Base-by-base conservation (phyloP, 768 basidiomycete species). In the Termitomyces bulborhizus region DNA sequence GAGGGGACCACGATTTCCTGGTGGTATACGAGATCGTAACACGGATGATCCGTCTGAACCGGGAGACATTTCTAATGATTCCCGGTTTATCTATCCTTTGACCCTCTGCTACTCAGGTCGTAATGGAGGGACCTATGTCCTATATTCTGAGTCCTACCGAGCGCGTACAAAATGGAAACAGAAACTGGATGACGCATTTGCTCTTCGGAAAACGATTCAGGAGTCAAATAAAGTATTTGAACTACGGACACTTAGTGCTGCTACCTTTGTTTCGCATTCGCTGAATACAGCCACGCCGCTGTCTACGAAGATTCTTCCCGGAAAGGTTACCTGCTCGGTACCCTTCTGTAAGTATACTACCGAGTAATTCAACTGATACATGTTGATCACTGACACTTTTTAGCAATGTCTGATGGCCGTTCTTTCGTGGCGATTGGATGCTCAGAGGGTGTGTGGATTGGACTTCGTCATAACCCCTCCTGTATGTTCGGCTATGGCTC, bases 361-460 rank as follows among this genome's bases (percentile, higher is more conserved):
- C 2, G 6, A 12, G n/a, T 29, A 5, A n/a, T 5, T 24, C 8
- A 8, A 37, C 11, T 18, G 7, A n/a, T 18, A 13, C 16, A 39
- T 29, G 9, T 26, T 50, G 26, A 50, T 40, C n/a, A 18, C 6
- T 39, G n/a, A 2, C 3, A 11, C 16, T 27, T 0, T n/a, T 6
- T 8, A 95, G 93, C 80, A 57, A 95, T 91, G 4, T 75, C 85
- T 7, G 93, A 97, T 66, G 86, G 87, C 4, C 82, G 92, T 31
- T 83, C 83, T 8, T 77, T 98, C 13, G 88, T 98, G 40, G 93
- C 95, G 0, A 86, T 97, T 60, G 96, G 95, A 13, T 97, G 94
- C 68, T 86, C 88, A 0, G 93, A 96, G 65, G 96, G 96, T 27
- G 92, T 98, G 11, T 99, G 93, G 91, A 96, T 98, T 64, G 96